phyloP scores from a whole-genome alignment of 192 early-diverging fungal genomes.

The Chytriomyces sp. region DNA sequence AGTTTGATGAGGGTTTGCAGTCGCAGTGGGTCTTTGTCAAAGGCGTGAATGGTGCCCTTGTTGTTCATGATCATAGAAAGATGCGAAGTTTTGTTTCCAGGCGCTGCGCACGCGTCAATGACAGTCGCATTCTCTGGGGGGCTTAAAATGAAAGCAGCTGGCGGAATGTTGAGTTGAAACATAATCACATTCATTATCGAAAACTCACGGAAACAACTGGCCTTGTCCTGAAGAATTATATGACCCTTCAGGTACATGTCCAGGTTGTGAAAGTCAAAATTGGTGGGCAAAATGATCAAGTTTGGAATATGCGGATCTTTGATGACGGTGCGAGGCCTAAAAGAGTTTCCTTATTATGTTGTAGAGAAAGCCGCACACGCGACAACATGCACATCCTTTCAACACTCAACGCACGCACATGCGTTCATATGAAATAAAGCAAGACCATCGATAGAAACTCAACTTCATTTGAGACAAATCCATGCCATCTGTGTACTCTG shows the following conservation, averaged over 20 bases:
- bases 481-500: slow-evolving; percentile 26
- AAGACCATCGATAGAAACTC: neutral
- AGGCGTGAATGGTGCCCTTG: slow-evolving; percentile 84
- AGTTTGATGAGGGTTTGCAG: slow-evolving; percentile 73
- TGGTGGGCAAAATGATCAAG: slow-evolving; percentile 81
- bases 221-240: slow-evolving; percentile 77
- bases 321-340: slow-evolving; percentile 38
- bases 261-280: slow-evolving; percentile 87
- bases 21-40: slow-evolving; percentile 81
- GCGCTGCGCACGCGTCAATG: slow-evolving; percentile 95
- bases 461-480: slow-evolving; percentile 6
- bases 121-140: slow-evolving; percentile 61
- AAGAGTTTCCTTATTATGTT: too few species aligned
- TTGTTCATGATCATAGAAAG: slow-evolving; percentile 87
- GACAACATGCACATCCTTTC: too few species aligned
- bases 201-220: slow-evolving; percentile 11
- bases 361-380: too few species aligned
- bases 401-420: slow-evolving; percentile 3
- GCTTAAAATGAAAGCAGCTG: slow-evolving; percentile 74
- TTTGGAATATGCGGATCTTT: slow-evolving; percentile 79
- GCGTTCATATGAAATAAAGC: neutral
- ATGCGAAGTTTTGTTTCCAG: slow-evolving; percentile 98
- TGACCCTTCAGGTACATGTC: slow-evolving; percentile 68
- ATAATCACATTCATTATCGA: slow-evolving; percentile 21
- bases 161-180: neutral